Evolutionary conservation across 257 asterid species (phyloP).

Genomic region (Phtheirospermum japonicum): DNA sequence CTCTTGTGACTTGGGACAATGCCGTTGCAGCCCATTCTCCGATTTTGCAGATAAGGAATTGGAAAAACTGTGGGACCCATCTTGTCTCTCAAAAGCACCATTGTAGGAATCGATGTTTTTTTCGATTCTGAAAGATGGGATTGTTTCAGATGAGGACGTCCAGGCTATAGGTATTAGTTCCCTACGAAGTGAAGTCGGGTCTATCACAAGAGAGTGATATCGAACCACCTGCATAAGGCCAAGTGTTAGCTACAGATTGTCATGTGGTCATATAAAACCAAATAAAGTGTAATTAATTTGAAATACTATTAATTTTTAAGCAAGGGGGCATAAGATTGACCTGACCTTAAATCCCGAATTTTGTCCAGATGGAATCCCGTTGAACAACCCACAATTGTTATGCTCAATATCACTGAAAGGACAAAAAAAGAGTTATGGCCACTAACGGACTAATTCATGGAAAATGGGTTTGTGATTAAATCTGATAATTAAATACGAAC

Average conservation of each 20-base stretch:
- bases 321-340: slow-evolving; percentile 10
- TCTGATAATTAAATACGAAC: no score
- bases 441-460: slow-evolving; percentile 7
- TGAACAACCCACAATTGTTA: slow-evolving; percentile 63
- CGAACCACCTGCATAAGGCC: slow-evolving; percentile 73
- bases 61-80: slow-evolving; percentile 26
- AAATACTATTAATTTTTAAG: not conserved
- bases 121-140: slow-evolving; percentile 50
- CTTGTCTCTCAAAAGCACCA: slow-evolving; percentile 42
- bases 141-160: slow-evolving; percentile 63
- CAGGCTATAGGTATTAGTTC: slow-evolving; percentile 96
- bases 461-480: no score
- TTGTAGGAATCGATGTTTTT: slow-evolving; percentile 29
- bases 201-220: slow-evolving; percentile 91
- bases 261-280: slow-evolving; percentile 6
- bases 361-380: slow-evolving; percentile 77
- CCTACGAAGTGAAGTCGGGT: slow-evolving; percentile 74
- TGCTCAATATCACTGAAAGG: slow-evolving; percentile 78
- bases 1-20: slow-evolving; percentile 38
- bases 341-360: slow-evolving; percentile 92
- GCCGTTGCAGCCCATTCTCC: slow-evolving; percentile 32
- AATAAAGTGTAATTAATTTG: not conserved
- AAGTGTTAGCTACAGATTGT: slow-evolving; percentile 2
- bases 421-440: slow-evolving; percentile 16
- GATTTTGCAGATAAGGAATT: slow-evolving; percentile 34